Evolutionary conservation across 1,284 basidiomycete genomes (phyloP).

Genomic region (Volvariella surrecta): DNA sequence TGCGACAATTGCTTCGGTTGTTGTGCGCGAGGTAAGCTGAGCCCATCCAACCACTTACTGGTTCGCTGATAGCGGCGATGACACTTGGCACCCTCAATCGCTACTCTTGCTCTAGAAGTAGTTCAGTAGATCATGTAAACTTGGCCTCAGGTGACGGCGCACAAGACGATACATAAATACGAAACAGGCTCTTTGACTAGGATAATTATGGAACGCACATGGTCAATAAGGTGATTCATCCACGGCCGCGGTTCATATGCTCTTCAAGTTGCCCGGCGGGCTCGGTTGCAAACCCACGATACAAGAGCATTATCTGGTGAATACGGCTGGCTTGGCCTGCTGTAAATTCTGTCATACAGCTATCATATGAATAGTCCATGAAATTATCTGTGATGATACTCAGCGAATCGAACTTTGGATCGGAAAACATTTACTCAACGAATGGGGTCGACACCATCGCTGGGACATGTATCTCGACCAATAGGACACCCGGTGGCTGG

Average conservation of each 20-base stretch:
- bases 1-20: too few relatives aligned
- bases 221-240: too few relatives aligned
- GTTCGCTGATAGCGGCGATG: too few relatives aligned
- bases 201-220: not conserved
- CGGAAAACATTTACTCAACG: not conserved
- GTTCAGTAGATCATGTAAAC: too few relatives aligned
- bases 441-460: conserved; percentile 30
- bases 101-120: too few relatives aligned
- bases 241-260: too few relatives aligned
- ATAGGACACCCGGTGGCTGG: conserved; percentile 27
- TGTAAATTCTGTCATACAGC: conserved; percentile 24
- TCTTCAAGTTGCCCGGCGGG: not conserved
- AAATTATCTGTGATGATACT: conserved; percentile 14
- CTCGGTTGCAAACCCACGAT: not conserved
- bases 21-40: too few relatives aligned
- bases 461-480: conserved; percentile 31
- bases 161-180: too few relatives aligned
- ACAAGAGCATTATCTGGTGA: not conserved
- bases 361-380: conserved; percentile 21
- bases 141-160: too few relatives aligned
- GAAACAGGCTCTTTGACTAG: too few relatives aligned
- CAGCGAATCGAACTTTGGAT: not conserved
- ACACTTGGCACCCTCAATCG: too few relatives aligned
- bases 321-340: conserved; percentile 10
- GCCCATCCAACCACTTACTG: too few relatives aligned